Conservation (phyloP, 1,139 yeast species). For the Yamadazyma oceani region DNA sequence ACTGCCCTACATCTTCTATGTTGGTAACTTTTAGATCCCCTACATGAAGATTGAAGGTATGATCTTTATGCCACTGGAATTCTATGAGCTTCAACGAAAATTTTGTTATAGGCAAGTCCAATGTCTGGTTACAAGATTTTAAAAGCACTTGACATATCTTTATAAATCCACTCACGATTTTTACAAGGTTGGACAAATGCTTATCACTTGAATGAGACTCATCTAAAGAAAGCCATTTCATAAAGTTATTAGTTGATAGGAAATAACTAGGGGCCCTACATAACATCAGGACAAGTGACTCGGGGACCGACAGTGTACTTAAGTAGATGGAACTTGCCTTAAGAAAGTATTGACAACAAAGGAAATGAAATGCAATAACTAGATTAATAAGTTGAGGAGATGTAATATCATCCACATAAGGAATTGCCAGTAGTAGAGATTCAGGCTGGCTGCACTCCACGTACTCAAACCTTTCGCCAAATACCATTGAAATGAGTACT, state of each 20-base stretch:
- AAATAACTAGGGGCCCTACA: conserved; percentile 18
- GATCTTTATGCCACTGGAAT: conserved; percentile 5
- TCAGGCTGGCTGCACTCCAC: not conserved
- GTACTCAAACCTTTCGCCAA: not conserved
- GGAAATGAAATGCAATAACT: conserved; percentile 33
- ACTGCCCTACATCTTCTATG: not conserved
- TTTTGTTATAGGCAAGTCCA: not conserved
- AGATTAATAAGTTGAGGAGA: conserved; percentile 18
- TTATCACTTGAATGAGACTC: conserved; percentile 5
- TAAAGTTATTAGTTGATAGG: conserved; percentile 22
- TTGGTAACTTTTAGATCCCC: not conserved
- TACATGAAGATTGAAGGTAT: not conserved
- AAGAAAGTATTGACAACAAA: conserved; percentile 30
- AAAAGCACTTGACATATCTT: conserved; percentile 17
- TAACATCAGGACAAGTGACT: conserved; percentile 3
- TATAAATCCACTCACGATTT: conserved; percentile 27
- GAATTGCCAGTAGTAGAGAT: conserved; percentile 3
- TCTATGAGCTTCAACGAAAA: conserved; percentile 7
- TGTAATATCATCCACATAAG: conserved; percentile 1
- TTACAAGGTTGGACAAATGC: conserved; percentile 18
- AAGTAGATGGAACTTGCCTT: conserved; percentile 26
- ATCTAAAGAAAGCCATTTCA: conserved; percentile 22
- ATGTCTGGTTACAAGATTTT: not conserved
- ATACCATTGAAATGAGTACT: conserved; percentile 7
- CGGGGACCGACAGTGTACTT: conserved; percentile 12